Evolutionary conservation across 345 rosid genomes (phyloP), one percentile per base, ranked within the genome.

Genomic region (Salix koriyanagi): DNA sequence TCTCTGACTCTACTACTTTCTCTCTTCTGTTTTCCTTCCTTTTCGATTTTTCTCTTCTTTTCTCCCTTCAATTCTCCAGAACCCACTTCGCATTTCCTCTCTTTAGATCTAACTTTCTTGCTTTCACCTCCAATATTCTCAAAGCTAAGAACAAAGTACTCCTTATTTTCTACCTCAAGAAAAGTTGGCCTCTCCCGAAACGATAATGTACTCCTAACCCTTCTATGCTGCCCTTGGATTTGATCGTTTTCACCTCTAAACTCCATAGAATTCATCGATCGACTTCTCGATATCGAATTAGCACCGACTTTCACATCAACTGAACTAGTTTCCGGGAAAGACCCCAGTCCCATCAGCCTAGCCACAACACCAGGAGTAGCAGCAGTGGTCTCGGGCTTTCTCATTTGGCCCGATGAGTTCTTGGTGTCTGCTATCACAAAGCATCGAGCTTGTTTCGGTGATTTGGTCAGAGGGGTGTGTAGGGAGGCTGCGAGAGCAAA

Each of bases 311-410:
- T 71, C 30, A 12, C 13, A 30, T 52, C 48, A 75, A 41, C 67
- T 39, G 56, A 16, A 21, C 25, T 36, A 6, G 30, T 28, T 44
- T 66, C 69, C 1, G 90, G 87, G 50, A 87, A 25, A 0, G 89
- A 78, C 2, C 88, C 91, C 85, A 94, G 86, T 15, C 95, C 98
- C 98, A 91, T 91, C 71, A 91, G 88, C 86, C 92, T 87, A 11
- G 91, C 98, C 74, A 94, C 92, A 74, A 91, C 73, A 66, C 93
- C 90, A 0, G 92, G 92, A 52, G 60, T 2, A 67, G 67, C 14
- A 19, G 76, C 72, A 13, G 41, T 37, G 44, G 37, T 65, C 44
- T 76, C 71, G 34, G 46, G 26, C n/a, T 75, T 67, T 78, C 75
- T 71, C 81, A 19, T 44, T n/a, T 39, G 69, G 46, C 4, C 11